phyloP scores from a whole-genome alignment of 257 asterid species.

The Knoxia roxburghii region DNA sequence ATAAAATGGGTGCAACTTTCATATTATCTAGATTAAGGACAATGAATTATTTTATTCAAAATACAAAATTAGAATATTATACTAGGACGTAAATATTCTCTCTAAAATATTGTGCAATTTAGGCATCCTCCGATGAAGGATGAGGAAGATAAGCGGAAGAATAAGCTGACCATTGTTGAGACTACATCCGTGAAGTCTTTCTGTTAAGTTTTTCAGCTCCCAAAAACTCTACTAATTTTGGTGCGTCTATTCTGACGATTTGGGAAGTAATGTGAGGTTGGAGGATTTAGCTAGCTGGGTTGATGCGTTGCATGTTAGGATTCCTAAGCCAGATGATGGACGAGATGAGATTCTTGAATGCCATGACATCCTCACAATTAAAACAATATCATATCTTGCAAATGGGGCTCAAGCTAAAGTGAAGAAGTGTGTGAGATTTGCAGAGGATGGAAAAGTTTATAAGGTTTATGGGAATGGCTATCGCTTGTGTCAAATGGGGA shows the following conservation, averaged over 20 bases:
- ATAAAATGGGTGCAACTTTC: too few relatives aligned
- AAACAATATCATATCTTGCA: constrained; percentile 20
- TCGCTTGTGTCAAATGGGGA: constrained; percentile 22
- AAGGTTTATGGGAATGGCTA: constrained; percentile 18
- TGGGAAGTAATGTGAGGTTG: constrained; percentile 29
- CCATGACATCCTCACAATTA: constrained; percentile 13
- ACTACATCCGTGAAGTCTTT: too few relatives aligned
- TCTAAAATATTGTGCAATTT: too few relatives aligned
- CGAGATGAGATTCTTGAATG: constrained; percentile 30
- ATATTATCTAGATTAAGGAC: too few relatives aligned
- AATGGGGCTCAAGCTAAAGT: constrained; percentile 35
- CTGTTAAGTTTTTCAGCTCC: too few relatives aligned
- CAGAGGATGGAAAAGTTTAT: constrained; percentile 42
- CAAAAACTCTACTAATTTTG: too few relatives aligned
- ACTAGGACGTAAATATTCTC: too few relatives aligned
- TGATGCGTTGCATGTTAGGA: constrained; percentile 27
- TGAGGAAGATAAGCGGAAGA: too few relatives aligned
- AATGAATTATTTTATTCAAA: too few relatives aligned
- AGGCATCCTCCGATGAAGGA: too few relatives aligned
- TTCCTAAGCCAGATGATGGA: constrained; percentile 27
- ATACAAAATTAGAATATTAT: too few relatives aligned
- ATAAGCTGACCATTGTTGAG: too few relatives aligned
- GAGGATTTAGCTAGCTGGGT: constrained; percentile 42
- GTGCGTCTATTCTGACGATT: constrained; percentile 15
- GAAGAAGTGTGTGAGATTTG: constrained; percentile 63